Evolutionary conservation across 2,329 filamentous ascomycete genomes (phyloP).

Genomic region (Cladosporium sp.): DNA sequence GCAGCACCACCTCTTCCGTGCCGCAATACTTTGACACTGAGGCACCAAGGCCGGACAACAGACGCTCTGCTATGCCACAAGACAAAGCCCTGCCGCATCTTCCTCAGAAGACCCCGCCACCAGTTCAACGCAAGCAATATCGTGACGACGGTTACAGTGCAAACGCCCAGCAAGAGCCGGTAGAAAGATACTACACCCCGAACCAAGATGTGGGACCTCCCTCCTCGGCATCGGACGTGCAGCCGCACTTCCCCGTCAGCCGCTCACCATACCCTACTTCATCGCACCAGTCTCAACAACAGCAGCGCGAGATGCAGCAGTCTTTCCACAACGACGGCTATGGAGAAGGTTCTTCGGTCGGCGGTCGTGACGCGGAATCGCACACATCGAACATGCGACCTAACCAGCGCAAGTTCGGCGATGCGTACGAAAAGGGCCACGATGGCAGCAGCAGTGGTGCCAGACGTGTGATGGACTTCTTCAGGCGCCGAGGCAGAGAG

Average conservation of each 20-base stretch:
- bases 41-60: conserved; percentile 18
- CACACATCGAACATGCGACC: conserved; percentile 53
- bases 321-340: conserved; percentile 30
- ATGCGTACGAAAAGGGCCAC: conserved; percentile 77
- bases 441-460: conserved; percentile 82
- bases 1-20: conserved; percentile 42
- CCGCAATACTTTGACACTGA: conserved; percentile 41
- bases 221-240: conserved; percentile 5
- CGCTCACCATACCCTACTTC: conserved; percentile 7
- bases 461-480: conserved; percentile 97
- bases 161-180: conserved; percentile 20
- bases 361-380: conserved; percentile 32
- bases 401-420: conserved; percentile 77
- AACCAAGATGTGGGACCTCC: conserved; percentile 19
- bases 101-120: conserved; percentile 19
- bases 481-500: conserved; percentile 76
- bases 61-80: conserved; percentile 16
- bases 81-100: conserved; percentile 27
- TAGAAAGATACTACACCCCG: conserved; percentile 31
- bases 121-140: conserved; percentile 27
- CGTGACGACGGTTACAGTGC: conserved; percentile 27
- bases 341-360: conserved; percentile 27
- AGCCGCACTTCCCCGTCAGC: conserved; percentile 5
- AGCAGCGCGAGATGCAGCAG: conserved; percentile 15
- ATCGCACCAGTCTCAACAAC: neutral